Base-by-base conservation (phyloP, 179 eudicot species). In the Sideroxylon spinosum region DNA sequence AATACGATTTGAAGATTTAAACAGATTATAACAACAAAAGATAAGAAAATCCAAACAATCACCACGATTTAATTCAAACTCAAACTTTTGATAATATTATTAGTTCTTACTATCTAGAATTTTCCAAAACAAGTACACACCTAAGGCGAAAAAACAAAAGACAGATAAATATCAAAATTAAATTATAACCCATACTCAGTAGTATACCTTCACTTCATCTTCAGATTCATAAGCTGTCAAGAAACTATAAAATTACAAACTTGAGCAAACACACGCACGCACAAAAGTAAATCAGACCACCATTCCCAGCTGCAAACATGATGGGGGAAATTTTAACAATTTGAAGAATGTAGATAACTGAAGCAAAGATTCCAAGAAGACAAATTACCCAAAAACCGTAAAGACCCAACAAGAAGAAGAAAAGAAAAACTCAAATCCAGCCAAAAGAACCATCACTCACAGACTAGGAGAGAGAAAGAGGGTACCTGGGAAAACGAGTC, bases 401-500 rank as follows among this genome's bases (percentile, higher is more conserved):
- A 7, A 62, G 10, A 62, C 28, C 20, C 28, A 23, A 6, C 44
- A 12, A 4, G 1, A 63, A 19, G 57, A 32, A 28, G 26, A 8
- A 25, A 46, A 3, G 17, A 9, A 48, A 76, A 64, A 7, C 28
- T 46, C 78, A 63, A 64, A 76, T 44, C 57, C 8, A 48, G 60
- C 37, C 67, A 9, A 73, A 23, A 63, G 16, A 5, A n/a, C 28
- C 37, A 71, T 2, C 4, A 49, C 73, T 19, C 13, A 52, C 48
- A 55, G 23, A 25, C 25, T 44, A 56, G 29, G 76, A 66, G 60
- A 76, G 52, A 28, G 67, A 44, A 25, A 46, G 22, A 0, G 68
- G n/a, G 68, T 69, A 78, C 80, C 80, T 37, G 80, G 37, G 46
- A 65, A 75, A 11, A 26, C 61, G 16, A 49, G 71, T 46, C 7